Evolutionary conservation across 352 stramenopile species (phyloP).

Genomic region (Globisporangium heterothallicum): DNA sequence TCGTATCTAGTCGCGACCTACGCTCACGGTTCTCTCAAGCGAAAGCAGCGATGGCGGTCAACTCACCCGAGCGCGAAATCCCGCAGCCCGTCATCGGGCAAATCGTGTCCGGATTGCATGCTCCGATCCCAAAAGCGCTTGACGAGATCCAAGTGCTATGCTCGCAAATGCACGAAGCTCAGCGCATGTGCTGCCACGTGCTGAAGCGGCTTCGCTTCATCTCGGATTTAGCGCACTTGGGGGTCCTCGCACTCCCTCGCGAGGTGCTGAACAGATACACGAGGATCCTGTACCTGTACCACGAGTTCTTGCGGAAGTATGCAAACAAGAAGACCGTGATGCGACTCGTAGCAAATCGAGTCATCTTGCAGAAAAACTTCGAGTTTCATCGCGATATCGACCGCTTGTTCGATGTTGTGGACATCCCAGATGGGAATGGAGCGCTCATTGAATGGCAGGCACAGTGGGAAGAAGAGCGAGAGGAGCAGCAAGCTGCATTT

Average conservation of each 20-base stretch:
- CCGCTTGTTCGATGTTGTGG: neutral
- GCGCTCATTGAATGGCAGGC: neutral
- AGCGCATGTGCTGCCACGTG: neutral
- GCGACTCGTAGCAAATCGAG: neutral
- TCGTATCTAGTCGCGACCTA: too few species aligned
- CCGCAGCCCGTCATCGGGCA: neutral
- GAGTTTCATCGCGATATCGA: constrained; percentile 1
- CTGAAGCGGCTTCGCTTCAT: neutral
- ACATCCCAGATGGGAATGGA: neutral
- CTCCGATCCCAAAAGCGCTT: neutral
- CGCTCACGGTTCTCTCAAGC: too few species aligned
- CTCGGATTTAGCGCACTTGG: neutral
- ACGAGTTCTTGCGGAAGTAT: neutral
- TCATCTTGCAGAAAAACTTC: neutral
- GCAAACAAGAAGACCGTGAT: neutral
- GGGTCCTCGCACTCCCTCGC: neutral
- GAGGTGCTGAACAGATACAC: neutral
- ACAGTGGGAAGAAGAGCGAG: neutral
- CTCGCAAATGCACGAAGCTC: neutral
- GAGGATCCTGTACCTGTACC: neutral
- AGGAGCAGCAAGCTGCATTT: neutral
- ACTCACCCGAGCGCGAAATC: too few species aligned
- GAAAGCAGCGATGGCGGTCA: too few species aligned
- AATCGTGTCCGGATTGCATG: neutral
- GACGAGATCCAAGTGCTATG: neutral